Evolutionary conservation across 495 filamentous ascomycete species (phyloP).

Genomic region (Aspergillus campestris): DNA sequence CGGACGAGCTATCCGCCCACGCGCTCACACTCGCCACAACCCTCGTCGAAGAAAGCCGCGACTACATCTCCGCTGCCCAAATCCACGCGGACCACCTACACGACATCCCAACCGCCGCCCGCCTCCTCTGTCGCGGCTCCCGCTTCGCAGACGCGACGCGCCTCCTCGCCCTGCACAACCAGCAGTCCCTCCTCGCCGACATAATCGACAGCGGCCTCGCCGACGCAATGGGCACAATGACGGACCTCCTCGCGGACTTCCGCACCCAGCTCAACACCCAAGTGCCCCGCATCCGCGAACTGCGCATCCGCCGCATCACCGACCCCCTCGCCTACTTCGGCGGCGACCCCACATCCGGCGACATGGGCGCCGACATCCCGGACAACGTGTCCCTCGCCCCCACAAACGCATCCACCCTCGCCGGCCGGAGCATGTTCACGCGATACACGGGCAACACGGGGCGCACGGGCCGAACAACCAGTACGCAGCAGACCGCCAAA

Average conservation of each 20-base stretch:
- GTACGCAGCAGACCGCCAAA: slow-evolving; percentile 69
- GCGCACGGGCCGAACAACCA: slow-evolving; percentile 72
- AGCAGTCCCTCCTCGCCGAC: slow-evolving; percentile 36
- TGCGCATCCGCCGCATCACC: slow-evolving; percentile 66
- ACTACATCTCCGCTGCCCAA: slow-evolving; percentile 68
- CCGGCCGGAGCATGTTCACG: slow-evolving; percentile 72
- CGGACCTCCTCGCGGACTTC: slow-evolving; percentile 88
- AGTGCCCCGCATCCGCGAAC: slow-evolving; percentile 71
- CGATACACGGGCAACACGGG: slow-evolving; percentile 82
- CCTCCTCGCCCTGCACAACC: slow-evolving; percentile 46
- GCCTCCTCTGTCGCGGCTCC: slow-evolving; percentile 72
- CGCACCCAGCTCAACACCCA: slow-evolving; percentile 74
- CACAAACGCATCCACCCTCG: slow-evolving; percentile 68
- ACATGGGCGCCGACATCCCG: slow-evolving; percentile 59
- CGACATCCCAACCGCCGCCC: slow-evolving; percentile 57
- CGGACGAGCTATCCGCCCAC: slow-evolving; percentile 51
- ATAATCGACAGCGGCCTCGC: slow-evolving; percentile 70
- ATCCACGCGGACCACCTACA: slow-evolving; percentile 74
- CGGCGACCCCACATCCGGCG: slow-evolving; percentile 49
- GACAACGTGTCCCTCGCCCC: slow-evolving; percentile 90
- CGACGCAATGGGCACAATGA: slow-evolving; percentile 67
- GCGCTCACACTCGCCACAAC: slow-evolving; percentile 60
- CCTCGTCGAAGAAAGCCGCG: slow-evolving; percentile 74
- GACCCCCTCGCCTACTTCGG: slow-evolving; percentile 77
- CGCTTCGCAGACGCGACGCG: slow-evolving; percentile 78